Base-by-base conservation (phyloP, 2,329 filamentous ascomycete genomes). In the Colletotrichum agaves region DNA sequence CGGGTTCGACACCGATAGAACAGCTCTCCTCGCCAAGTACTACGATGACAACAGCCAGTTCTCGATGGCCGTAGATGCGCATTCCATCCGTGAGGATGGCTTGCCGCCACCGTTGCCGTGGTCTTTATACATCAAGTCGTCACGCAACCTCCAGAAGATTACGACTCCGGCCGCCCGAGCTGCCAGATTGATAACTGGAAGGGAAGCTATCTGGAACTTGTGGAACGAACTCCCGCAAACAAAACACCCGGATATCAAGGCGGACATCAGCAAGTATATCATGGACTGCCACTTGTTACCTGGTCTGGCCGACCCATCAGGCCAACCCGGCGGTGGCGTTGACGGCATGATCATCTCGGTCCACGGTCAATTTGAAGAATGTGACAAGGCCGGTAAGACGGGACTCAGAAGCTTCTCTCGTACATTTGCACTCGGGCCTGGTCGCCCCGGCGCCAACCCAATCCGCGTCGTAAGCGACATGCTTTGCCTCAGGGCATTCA, bases 281-380 rank as follows among this genome's bases (percentile, higher is more conserved):
- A 89, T 97, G 75, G 93, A 97, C 78, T 94, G 93, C 72, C 90
- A 93, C 73, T 86, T 91, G 15, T 82, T 94, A 37, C 87, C 90
- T 2, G 89, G 90, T 37, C 84, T 97, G 23, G 85, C 87, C 3
- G 93, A 97, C 72, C 90, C 89, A 3, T 86, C 85, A 12, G 88
- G 89, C 1, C 84, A 90, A 70, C 90, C 84, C 69, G 76, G 81
- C 1, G 55, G 55, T 10, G 93, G 92, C 4, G 92, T 95, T 19
- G 91, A 92, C 70, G 93, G 93, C 7, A 87, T 97, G 71, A 85
- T 93, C 56, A 87, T 97, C 71, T 90, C 87, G 7, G 85, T 95
- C n/a, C 92, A 96, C 73, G 92, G 93, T 70, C 92, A 95, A 74
- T 97, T 93, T 68, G 90, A 95, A 55, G 94, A 97, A 75, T 82